Evolutionary conservation across 176 grass and related monocot genomes (phyloP), one percentile per base, ranked within the genome.

Genomic region (Hyparrhenia diplandra): DNA sequence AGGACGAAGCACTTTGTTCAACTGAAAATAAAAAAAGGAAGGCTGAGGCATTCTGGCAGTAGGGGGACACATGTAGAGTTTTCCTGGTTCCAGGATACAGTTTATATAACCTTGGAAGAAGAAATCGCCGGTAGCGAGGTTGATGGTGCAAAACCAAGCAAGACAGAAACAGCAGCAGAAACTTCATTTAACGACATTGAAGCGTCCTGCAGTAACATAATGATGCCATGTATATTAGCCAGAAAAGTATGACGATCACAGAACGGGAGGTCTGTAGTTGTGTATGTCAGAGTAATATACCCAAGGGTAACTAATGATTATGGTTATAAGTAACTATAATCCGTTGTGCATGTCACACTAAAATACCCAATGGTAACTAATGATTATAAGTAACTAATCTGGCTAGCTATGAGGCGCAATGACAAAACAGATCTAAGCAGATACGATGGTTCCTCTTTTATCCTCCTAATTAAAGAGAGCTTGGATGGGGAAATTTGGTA

Each of bases 81-180:
- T 67, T 55, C 40, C 18, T 59, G 20, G 35, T 39, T 78, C 31
- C 14, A 71, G 21, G 20, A 9, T 11, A 24, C 69, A 73, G 65
- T 41, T 55, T 32, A 79, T 74, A 69, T 37, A 77, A 98, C 96
- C 88, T 95, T 91, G 12, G 84, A 89, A 80, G 92, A 98, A 70
- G 90, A 98, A 27, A 64, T 41, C 4, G 29, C 21, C 8, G 88
- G 34, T 77, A 91, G 84, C 11, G 83, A 88, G 24, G 84, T 39
- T 39, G 90, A 37, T 1, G 92, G 90, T 82, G 96, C 83, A 55
- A 95, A 95, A 75, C 96, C 96, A 93, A 95, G 96, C 80, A 98
- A 86, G 23, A 98, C 85, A 9, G 96, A 95, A 82, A 88, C 80
- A 16, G 82, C 80, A 23, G 92, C 96, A 41, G 90, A 80, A 76